A percentile compares a stretch with the other conserved stretches of the same genome.
phyloP scores from a whole-genome alignment of 1,139 yeast species.

The Diutina rugosa region DNA sequence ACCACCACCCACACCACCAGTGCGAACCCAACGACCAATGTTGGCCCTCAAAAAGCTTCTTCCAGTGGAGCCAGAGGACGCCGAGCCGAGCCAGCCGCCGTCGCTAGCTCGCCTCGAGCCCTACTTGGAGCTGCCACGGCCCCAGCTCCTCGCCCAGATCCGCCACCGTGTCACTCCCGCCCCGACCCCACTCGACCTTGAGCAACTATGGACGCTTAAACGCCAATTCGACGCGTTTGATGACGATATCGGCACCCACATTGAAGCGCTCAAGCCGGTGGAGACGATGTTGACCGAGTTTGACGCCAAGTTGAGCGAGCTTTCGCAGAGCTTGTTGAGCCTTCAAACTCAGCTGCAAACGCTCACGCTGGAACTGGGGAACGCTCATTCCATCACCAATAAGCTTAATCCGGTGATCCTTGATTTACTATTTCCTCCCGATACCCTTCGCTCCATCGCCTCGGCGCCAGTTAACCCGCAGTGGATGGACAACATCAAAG shows the following conservation, averaged over 20 bases:
- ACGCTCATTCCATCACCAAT: slow-evolving; percentile 42
- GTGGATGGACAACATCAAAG: slow-evolving; percentile 52
- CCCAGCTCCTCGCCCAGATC: not conserved
- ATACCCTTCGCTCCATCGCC: slow-evolving; percentile 35
- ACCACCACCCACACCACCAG: not conserved
- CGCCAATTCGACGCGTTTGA: not conserved
- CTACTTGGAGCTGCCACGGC: not conserved
- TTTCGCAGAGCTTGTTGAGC: slow-evolving; percentile 48
- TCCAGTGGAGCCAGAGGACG: not conserved
- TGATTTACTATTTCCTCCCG: slow-evolving; percentile 67
- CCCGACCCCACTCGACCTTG: not conserved
- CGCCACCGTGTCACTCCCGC: not conserved
- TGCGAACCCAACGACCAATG: not conserved
- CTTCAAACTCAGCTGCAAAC: slow-evolving; percentile 39
- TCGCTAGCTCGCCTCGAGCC: not conserved
- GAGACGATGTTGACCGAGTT: slow-evolving; percentile 34
- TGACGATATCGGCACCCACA: not conserved
- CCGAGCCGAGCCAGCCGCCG: too few species aligned
- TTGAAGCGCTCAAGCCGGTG: slow-evolving; percentile 16
- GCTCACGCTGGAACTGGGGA: slow-evolving; percentile 24
- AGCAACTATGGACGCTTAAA: not conserved
- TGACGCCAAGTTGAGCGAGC: slow-evolving; percentile 39
- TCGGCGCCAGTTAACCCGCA: slow-evolving; percentile 30
- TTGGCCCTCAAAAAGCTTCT: not conserved
- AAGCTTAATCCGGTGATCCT: slow-evolving; percentile 60